Percentiles rank a stretch among this genome's conserved stretches.
Conservation (phyloP, 371 early-diverging fungal genomes). For the Mucor piriformis region DNA sequence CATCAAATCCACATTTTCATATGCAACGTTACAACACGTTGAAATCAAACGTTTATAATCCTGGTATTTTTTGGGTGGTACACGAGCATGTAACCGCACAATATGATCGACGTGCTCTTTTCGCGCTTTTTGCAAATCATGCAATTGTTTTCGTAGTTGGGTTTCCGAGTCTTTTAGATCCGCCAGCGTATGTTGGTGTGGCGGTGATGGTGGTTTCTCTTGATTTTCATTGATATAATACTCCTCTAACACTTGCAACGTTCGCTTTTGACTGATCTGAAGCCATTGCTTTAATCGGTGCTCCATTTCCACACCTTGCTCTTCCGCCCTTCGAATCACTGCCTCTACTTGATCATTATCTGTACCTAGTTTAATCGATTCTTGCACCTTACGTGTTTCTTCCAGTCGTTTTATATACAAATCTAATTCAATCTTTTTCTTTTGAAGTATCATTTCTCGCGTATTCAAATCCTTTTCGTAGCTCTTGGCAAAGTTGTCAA, state of each 20-base stretch:
- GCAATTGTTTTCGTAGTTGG: conserved; percentile 11
- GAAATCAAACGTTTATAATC: conserved; percentile 53
- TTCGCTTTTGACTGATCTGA: conserved; percentile 21
- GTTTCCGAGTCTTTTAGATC: conserved; percentile 7
- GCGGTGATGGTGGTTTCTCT: conserved; percentile 15
- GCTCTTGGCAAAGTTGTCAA: conserved; percentile 38
- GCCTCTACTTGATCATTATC: conserved; percentile 4
- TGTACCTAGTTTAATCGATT: background rate
- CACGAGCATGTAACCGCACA: conserved; percentile 21
- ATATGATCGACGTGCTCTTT: conserved; percentile 25
- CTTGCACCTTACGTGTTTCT: conserved; percentile 23
- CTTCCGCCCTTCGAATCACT: background rate
- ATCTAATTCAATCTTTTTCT: conserved; percentile 32
- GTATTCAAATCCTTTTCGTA: conserved; percentile 37
- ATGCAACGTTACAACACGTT: conserved; percentile 49
- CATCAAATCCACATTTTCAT: conserved; percentile 53
- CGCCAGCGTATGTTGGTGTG: background rate
- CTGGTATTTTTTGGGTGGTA: conserved; percentile 43
- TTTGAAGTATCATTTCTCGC: conserved; percentile 25
- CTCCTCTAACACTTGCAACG: background rate
- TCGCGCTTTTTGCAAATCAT: conserved; percentile 12
- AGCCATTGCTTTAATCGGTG: conserved; percentile 12
- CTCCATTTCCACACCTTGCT: conserved; percentile 12
- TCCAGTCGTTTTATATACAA: conserved; percentile 24
- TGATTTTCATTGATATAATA: background rate